Evolutionary conservation across 257 asterid species (phyloP), one percentile per base, ranked within the genome.

Genomic region (Asclepias syriaca): DNA sequence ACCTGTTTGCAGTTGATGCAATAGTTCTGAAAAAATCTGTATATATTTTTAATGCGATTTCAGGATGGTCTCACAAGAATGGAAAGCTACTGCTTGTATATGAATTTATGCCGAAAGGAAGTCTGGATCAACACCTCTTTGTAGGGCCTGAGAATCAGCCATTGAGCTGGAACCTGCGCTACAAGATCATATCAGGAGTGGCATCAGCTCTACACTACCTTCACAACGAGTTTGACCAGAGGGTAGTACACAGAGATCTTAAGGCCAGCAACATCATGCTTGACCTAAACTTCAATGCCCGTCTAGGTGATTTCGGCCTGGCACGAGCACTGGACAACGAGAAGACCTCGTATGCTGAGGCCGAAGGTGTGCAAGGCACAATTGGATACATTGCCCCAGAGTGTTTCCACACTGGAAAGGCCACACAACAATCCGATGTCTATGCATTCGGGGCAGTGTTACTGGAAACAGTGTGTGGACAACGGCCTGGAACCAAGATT

Each of bases 11-110:
- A 8, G n/a, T 10, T 11, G 29, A 29, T 59, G 43, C 39, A 57
- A 8, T 48, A 8, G 8, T 68, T 50, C 72, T 66, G n/a, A 70
- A 51, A 45, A 60, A 55, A 65, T 60, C 60, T 58, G 8, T 0
- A 0, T 40, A 5, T 40, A 5, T 6, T 40, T 43, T 43, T 43
- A 43, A 43, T 13, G 79, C 59, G 69, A 27, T 73, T 15, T 68
- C 86, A 95, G 99, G 99, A 74, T 95, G 98, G 99, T 95, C 98
- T 68, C 90, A 95, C 89, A 89, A 86, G 88, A 83, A 92, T 27
- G 91, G 88, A 68, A 94, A 94, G 82, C 87, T 88, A 3, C 82
- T 95, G 19, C 83, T 95, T 24, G 96, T 92, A 1, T 95, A 94
- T 27, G 99, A 94, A 66, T 94, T 86, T 87, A 90, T 95, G 99